Conservation (phyloP, 306 rosid species). For the Glycine latifolia region DNA sequence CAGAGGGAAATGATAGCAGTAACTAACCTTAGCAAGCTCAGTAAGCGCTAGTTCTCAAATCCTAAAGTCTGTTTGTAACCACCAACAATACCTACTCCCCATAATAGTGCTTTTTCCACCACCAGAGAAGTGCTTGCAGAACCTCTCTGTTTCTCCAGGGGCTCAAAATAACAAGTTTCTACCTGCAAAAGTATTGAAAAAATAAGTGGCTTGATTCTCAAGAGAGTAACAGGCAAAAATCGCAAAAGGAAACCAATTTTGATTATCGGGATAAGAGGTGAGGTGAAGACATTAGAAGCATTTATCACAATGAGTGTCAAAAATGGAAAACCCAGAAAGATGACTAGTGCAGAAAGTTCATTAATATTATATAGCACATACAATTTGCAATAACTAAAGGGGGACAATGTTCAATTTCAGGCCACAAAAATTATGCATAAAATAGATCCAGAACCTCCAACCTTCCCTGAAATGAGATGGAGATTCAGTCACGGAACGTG, state of each 20-base stretch:
- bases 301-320: too few species aligned
- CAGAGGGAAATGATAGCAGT: constrained; percentile 43
- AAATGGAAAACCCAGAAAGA: constrained; percentile 19
- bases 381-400: constrained; percentile 13
- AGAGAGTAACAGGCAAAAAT: neutral
- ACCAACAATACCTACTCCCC: constrained; percentile 42
- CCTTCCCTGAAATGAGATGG: too few species aligned
- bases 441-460: constrained; percentile 32
- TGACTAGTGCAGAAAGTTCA: constrained; percentile 34
- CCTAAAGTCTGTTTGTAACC: constrained; percentile 34
- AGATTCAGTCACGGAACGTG: too few species aligned
- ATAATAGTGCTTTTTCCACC: constrained; percentile 37
- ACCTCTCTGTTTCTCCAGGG: constrained; percentile 36
- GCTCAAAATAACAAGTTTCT: neutral
- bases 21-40: constrained; percentile 43
- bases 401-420: constrained; percentile 22
- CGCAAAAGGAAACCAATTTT: constrained; percentile 16
- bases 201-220: constrained; percentile 7
- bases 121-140: constrained; percentile 15
- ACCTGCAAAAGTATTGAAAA: constrained; percentile 44
- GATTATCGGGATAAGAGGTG: too few species aligned
- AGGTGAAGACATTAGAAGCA: too few species aligned
- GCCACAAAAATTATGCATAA: constrained; percentile 4
- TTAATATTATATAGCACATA: neutral
- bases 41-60: constrained; percentile 23